Percentiles rank a stretch among this genome's conserved stretches.
phyloP scores from a whole-genome alignment of 163 green algal genomes.

The Scenedesmus sp. region DNA sequence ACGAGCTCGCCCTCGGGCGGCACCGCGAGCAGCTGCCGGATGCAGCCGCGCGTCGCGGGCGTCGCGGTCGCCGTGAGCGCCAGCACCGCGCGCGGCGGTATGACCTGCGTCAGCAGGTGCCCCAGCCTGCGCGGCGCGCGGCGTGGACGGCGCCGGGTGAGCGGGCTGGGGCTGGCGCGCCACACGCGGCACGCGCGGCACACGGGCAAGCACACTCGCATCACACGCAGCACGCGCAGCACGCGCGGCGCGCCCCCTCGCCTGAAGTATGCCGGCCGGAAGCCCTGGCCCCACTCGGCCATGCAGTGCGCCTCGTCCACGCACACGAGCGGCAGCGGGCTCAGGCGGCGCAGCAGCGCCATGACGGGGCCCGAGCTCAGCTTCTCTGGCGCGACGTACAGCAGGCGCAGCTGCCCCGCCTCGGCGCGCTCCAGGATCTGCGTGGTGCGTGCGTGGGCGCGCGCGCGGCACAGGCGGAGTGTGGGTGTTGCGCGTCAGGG shows the following conservation, averaged over 20 bases:
- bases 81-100: constrained; percentile 69
- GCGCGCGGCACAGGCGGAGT: too few relatives aligned
- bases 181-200: too few relatives aligned
- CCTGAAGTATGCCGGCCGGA: constrained; percentile 90
- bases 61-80: constrained; percentile 92
- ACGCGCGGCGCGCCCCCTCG: not conserved
- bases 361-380: constrained; percentile 62
- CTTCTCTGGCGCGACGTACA: constrained; percentile 96
- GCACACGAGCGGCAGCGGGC: constrained; percentile 66
- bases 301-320: constrained; percentile 99
- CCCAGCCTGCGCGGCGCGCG: constrained; percentile 47
- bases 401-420: constrained; percentile 63
- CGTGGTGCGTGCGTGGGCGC: not conserved
- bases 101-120: constrained; percentile 62
- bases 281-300: constrained; percentile 97
- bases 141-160: too few relatives aligned
- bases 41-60: constrained; percentile 58
- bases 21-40: constrained; percentile 71
- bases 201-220: not conserved
- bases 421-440: constrained; percentile 50
- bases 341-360: constrained; percentile 53
- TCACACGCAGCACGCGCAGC: not conserved
- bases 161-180: too few relatives aligned
- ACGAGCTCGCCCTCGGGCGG: constrained; percentile 53
- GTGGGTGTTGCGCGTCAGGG: too few relatives aligned